A percentile compares a stretch with the other conserved stretches of the same genome.
Evolutionary conservation across 73 alveolate species (phyloP).

Genomic region (Paramecium tetraurelia): DNA sequence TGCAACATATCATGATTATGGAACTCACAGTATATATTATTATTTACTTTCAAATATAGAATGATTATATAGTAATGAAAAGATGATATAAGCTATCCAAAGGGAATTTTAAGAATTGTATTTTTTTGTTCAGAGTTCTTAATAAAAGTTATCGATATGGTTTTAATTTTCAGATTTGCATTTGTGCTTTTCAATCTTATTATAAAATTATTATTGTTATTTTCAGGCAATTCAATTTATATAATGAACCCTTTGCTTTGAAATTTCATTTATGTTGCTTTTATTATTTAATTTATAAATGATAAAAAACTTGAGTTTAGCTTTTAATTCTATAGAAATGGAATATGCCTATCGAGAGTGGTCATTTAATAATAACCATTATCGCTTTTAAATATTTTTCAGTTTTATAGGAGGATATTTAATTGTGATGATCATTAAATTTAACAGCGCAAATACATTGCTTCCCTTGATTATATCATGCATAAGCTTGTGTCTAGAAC

Average conservation of each 20-base stretch:
- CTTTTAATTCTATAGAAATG: neutral
- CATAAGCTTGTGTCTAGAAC: neutral
- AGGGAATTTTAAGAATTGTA: too few species aligned
- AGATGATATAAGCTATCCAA: too few species aligned
- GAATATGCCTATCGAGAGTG: neutral
- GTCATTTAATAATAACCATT: neutral
- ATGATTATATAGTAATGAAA: too few species aligned
- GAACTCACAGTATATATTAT: too few species aligned
- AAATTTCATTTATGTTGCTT: neutral
- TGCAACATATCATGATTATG: too few species aligned
- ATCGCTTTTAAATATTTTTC: neutral
- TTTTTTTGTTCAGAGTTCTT: too few species aligned
- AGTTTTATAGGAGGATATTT: neutral
- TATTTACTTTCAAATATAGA: too few species aligned
- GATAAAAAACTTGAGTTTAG: neutral
- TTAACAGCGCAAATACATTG: neutral
- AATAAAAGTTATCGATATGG: neutral
- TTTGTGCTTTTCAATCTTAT: neutral
- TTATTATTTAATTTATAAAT: neutral
- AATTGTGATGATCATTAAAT: neutral
- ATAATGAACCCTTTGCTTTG: too few species aligned
- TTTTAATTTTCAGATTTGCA: neutral
- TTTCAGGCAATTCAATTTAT: neutral
- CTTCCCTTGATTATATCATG: neutral
- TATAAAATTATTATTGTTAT: neutral